Evolutionary conservation across 2,329 filamentous ascomycete species (phyloP), one percentile per base, ranked within the genome.

Genomic region (Dothiorella sarmentorum): DNA sequence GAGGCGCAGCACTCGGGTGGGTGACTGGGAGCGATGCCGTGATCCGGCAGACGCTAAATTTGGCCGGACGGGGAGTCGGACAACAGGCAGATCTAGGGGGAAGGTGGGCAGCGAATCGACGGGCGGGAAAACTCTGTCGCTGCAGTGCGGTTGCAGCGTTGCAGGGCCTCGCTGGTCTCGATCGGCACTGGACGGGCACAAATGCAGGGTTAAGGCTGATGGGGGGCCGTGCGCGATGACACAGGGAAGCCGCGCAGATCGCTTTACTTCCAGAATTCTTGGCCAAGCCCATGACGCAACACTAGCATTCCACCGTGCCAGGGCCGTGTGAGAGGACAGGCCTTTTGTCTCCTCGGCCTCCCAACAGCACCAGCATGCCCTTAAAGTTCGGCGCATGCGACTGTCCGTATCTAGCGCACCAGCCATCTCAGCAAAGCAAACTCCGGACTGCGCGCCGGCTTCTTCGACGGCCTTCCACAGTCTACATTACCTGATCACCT

Each of bases 61-160:
- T 87, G 68, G 85, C 82, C 17, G 81, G 71, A 81, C 33, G 88
- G 76, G 74, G 88, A 84, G 67, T 87, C 84, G 65, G 82, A 85
- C 61, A n/a, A 88, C 84, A 38, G 86, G 85, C 85, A 88, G 88
- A 64, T 85, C 84, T 57, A 88, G 77, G 51, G 85, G 82, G 26
- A 3, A n/a, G 43, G 49, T 51, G 49, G 49, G 49, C 49, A 53
- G 49, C 35, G 31, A 51, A 51, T 51, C 47, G 31, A 31, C 31
- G 47, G 47, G 47, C 47, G 47, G 11, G 35, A 53, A 53, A 53
- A 53, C 20, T 53, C 22, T 53, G 49, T 40, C 29, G 17, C 33
- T 51, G 45, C 18, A 29, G 44, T 15, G 9, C 13, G 47, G 49
- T 53, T 42, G 49, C 49, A 53, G 33, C 49, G 49, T 53, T 11